Base-by-base conservation (phyloP, 1,139 yeast species). In the Nakaseomyces glabratus region DNA sequence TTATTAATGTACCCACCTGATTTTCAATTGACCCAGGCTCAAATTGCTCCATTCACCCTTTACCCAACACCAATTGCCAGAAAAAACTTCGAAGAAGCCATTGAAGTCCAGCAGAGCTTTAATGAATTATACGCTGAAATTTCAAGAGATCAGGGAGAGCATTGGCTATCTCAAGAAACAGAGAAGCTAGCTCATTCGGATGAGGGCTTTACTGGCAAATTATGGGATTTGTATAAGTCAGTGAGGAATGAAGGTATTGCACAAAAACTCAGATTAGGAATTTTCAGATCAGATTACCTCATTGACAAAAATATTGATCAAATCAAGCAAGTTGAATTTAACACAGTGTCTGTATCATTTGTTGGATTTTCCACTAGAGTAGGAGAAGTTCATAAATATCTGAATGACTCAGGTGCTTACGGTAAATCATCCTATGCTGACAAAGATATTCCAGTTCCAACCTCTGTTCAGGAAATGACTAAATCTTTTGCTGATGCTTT, bases 271-370 rank as follows among this genome's bases (percentile, higher is more conserved):
- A 73, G 88, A 0, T 66, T 88, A 35, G 97, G 97, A 1, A 60
- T 90, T 16, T 88, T 88, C 57, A 71, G 99, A 56, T 81, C 93
- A 1, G 98, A 90, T 52, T 90, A 88, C 51, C 76, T 90, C 76
- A 67, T 84, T 28, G 82, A 85, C 48, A 58, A 64, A 19, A 61
- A 56, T 13, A 59, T 61, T 11, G 58, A 60, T 18, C 60, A 61
- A 20, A 79, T 90, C 52, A 88, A 88, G 54, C 98, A 93, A 58
- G 88, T 90, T 35, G 99, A 90, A 56, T 90, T 88, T 63, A 90
- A 90, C 58, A 86, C 98, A 1, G 88, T 90, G 3, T 81, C 95
- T 49, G 95, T 90, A 2, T 86, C 97, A 1, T 90, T 90, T 65
- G 96, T 94, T 15, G 96, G 94, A 0, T 66, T 90, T 36, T 80